A percentile compares a stretch with the other conserved stretches of the same genome.
Conservation (phyloP, 1,139 yeast genomes). For the Torulaspora globosa region DNA sequence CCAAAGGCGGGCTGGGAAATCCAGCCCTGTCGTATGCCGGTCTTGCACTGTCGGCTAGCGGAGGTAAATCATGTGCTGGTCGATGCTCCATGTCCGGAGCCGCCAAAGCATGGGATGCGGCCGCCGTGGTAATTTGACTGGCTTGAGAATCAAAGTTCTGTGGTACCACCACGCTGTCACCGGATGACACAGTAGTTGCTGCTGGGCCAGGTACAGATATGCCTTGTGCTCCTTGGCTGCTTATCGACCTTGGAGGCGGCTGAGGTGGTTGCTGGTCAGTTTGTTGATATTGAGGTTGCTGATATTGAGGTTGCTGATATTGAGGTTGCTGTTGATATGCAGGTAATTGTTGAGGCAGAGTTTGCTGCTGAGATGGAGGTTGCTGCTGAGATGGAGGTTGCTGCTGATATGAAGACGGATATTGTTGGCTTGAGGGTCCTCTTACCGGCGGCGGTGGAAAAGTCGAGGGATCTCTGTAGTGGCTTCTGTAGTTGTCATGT, state of each 20-base stretch:
- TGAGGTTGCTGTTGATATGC: constrained; percentile 16
- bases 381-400: constrained; percentile 8
- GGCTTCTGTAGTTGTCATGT: constrained; percentile 18
- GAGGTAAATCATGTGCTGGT: background rate
- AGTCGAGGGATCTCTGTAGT: constrained; percentile 40
- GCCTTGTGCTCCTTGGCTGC: background rate
- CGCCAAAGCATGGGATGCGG: background rate
- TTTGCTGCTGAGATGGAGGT: constrained; percentile 11
- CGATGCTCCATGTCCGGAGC: background rate
- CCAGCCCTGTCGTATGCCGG: constrained; percentile 1
- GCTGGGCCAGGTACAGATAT: background rate
- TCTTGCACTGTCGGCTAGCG: background rate
- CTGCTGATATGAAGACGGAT: background rate
- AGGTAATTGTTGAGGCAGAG: constrained; percentile 10
- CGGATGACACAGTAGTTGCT: background rate
- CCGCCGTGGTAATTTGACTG: background rate
- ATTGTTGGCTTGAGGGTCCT: background rate
- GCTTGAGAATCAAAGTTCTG: background rate
- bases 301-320: constrained; percentile 4
- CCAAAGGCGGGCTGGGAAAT: constrained; percentile 1
- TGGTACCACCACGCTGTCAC: background rate
- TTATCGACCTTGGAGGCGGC: background rate
- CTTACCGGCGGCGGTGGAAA: constrained; percentile 34
- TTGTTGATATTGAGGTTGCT: constrained; percentile 9
- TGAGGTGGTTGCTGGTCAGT: constrained; percentile 10